These are phyloP conservation scores for Ustilago bromivora DNA, from an alignment of 1,284 basidiomycete genomes.

Conservation along the genomic window DNA sequence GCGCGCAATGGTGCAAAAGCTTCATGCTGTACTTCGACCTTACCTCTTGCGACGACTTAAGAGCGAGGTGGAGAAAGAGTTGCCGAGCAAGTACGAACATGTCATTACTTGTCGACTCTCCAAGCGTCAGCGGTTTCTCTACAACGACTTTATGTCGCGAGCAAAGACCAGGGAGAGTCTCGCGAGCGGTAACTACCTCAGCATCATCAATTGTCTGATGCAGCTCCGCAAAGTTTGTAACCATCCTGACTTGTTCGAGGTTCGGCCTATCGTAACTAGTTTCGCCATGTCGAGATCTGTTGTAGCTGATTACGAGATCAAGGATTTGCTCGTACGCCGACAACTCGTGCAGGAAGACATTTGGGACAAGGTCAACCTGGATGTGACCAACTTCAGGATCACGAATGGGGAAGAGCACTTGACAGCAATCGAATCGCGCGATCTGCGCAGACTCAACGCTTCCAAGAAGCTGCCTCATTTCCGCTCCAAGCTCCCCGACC, in stretches of 20 bases:
- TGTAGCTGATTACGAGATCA: constrained; percentile 85
- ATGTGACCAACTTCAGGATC: constrained; percentile 77
- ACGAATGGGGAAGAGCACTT: constrained; percentile 72
- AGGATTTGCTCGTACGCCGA: constrained; percentile 85
- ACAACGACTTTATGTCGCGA: constrained; percentile 98
- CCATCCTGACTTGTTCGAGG: constrained; percentile 95
- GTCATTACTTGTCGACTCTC: constrained; percentile 90
- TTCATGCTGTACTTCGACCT: constrained; percentile 91
- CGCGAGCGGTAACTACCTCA: constrained; percentile 82
- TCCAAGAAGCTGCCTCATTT: constrained; percentile 75
- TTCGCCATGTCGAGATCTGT: constrained; percentile 87
- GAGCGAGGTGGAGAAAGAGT: constrained; percentile 93
- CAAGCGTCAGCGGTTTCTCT: constrained; percentile 93
- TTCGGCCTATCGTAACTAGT: constrained; percentile 90
- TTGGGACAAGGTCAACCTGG: constrained; percentile 75
- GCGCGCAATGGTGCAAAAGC: constrained; percentile 84
- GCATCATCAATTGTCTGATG: constrained; percentile 96
- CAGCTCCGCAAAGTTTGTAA: constrained; percentile 84
- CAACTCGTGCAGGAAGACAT: constrained; percentile 75
- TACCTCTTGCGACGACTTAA: constrained; percentile 95
- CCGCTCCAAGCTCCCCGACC: constrained; percentile 72
- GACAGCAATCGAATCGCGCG: constrained; percentile 73
- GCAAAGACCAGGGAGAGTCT: constrained; percentile 88
- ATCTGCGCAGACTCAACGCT: constrained; percentile 79
- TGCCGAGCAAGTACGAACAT: constrained; percentile 95